A percentile compares a stretch with the other conserved stretches of the same genome.
These are phyloP conservation scores for Pseudocercospora macadamiae DNA, from an alignment of 2,329 filamentous ascomycete genomes.

Conservation along the genomic window DNA sequence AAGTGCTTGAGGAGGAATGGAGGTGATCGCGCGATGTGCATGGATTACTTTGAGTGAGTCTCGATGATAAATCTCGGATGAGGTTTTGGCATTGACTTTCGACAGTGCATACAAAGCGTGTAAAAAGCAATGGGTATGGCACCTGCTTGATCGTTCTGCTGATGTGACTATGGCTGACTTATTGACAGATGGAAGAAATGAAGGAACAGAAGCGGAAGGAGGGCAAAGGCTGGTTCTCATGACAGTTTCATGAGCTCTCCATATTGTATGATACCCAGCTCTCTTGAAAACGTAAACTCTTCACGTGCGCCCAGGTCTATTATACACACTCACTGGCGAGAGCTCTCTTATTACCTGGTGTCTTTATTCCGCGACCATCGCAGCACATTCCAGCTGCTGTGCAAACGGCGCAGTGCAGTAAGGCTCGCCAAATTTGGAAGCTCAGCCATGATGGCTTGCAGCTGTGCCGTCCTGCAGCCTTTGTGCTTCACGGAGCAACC, in stretches of 20 bases:
- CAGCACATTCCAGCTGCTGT: no score
- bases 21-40: slow-evolving; percentile 85
- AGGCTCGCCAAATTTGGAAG: no score
- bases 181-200: slow-evolving; percentile 47
- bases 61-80: not conserved
- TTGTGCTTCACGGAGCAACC: no score
- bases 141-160: not conserved
- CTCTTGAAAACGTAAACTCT: no score
- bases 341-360: no score
- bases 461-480: no score
- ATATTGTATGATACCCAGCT: not conserved
- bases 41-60: slow-evolving; percentile 90
- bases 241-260: slow-evolving; percentile 12
- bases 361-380: no score
- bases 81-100: slow-evolving; percentile 1
- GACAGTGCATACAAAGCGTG: slow-evolving; percentile 86
- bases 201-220: slow-evolving; percentile 50
- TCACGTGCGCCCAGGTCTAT: no score
- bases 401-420: no score
- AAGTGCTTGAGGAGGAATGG: slow-evolving; percentile 86
- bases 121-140: slow-evolving; percentile 87
- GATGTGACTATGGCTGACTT: slow-evolving; percentile 23
- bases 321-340: no score
- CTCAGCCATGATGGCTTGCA: no score
- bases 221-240: slow-evolving; percentile 36